These are phyloP conservation scores for Solanum peruvianum DNA, from an alignment of 257 asterid species.

Conservation along the genomic window DNA sequence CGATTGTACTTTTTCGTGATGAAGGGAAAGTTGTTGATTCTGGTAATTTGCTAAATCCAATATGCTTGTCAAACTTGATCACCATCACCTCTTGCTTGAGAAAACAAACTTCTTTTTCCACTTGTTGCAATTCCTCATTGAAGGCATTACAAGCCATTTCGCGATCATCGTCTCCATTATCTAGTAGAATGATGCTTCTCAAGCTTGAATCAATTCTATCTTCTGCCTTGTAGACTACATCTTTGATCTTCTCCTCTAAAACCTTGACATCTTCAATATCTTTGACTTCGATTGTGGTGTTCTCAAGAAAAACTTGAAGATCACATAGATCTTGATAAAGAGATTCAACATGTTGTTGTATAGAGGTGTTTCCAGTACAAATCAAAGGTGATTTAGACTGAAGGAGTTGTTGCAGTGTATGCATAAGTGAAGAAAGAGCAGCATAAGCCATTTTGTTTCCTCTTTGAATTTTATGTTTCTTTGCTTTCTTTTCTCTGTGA, in stretches of 20 bases:
- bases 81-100: constrained; percentile 2
- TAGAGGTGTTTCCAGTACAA: neutral
- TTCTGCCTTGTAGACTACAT: constrained; percentile 1
- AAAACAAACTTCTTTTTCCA: neutral
- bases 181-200: neutral
- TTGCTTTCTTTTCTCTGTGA: neutral
- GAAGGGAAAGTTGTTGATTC: neutral
- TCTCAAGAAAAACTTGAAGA: neutral
- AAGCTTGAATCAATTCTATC: constrained; percentile 5
- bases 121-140: neutral
- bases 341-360: neutral
- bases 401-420: neutral
- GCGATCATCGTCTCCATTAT: neutral
- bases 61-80: neutral
- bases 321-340: neutral
- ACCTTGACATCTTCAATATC: neutral
- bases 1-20: neutral
- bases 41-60: neutral
- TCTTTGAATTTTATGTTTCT: neutral
- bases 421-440: neutral
- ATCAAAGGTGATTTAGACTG: neutral
- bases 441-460: neutral
- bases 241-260: constrained; percentile 2
- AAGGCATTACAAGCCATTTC: neutral
- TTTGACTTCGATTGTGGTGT: neutral